Conservation (phyloP, 2,329 filamentous ascomycete species). For the Xylariaceae sp. region DNA sequence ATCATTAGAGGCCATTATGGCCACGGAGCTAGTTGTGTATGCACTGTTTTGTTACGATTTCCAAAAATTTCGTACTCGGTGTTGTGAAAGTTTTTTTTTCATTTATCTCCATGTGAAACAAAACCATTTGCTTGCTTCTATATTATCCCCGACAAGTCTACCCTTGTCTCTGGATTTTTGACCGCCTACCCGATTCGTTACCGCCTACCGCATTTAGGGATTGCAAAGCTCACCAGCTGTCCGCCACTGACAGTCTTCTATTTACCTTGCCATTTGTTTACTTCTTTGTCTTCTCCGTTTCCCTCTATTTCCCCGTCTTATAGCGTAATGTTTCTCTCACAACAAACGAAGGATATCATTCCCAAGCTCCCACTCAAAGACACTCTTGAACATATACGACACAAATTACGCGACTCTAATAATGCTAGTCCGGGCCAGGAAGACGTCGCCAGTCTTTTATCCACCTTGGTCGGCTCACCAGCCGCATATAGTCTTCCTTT, state of each 20-base stretch:
- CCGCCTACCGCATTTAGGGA: not conserved
- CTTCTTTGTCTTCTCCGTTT: not conserved
- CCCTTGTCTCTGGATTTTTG: not conserved
- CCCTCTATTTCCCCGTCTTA: not conserved
- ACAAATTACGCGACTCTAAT: not conserved
- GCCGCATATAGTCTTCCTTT: not conserved
- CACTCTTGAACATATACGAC: not conserved
- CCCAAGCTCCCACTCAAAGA: not conserved
- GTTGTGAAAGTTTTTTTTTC: too few species aligned
- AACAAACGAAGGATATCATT: not conserved
- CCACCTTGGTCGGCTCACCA: not conserved
- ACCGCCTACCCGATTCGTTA: not conserved
- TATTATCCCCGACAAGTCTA: not conserved
- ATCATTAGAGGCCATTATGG: too few species aligned
- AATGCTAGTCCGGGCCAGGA: not conserved
- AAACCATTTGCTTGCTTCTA: not conserved
- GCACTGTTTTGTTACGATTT: too few species aligned
- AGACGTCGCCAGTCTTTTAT: not conserved
- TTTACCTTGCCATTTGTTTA: not conserved
- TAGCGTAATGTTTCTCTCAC: not conserved
- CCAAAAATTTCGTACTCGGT: too few species aligned
- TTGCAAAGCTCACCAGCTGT: not conserved
- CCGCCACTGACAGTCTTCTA: not conserved
- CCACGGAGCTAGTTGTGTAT: slow-evolving; percentile 5
- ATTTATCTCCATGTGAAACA: not conserved